These are phyloP conservation scores for Rhizopogon salebrosus DNA, from an alignment of 768 basidiomycete species.

Conservation along the genomic window DNA sequence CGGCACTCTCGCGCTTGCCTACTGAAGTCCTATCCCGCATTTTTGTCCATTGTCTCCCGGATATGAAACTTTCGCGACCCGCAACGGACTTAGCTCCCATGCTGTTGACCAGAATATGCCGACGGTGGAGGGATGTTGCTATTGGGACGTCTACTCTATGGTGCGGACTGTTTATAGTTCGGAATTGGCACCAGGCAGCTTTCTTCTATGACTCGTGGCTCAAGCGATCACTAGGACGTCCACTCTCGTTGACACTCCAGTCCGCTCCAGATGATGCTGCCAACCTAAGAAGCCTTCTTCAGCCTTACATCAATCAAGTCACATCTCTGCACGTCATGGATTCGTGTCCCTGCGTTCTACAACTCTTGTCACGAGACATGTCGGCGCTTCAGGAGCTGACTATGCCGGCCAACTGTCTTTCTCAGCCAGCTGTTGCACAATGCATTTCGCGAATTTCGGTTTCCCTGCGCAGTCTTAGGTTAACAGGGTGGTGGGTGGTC, in stretches of 20 bases:
- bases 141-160: slow-evolving; percentile 39
- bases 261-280: not conserved
- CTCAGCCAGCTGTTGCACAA: slow-evolving; percentile 5
- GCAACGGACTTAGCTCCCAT: slow-evolving; percentile 28
- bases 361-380: slow-evolving; percentile 14
- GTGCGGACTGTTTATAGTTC: slow-evolving; percentile 33
- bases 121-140: slow-evolving; percentile 36
- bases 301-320: slow-evolving; percentile 13
- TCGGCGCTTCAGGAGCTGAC: slow-evolving; percentile 16
- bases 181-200: slow-evolving; percentile 8
- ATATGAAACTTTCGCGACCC: slow-evolving; percentile 20
- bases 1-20: slow-evolving; percentile 35
- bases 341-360: slow-evolving; percentile 9
- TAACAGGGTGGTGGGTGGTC: slow-evolving; percentile 1
- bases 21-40: slow-evolving; percentile 44
- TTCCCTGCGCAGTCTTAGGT: slow-evolving; percentile 9
- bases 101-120: slow-evolving; percentile 36
- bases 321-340: slow-evolving; percentile 5
- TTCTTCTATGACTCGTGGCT: slow-evolving; percentile 8
- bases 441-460: slow-evolving; percentile 4
- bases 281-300: slow-evolving; percentile 9
- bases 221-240: slow-evolving; percentile 12
- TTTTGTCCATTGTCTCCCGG: slow-evolving; percentile 33
- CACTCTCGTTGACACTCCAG: slow-evolving; percentile 18
- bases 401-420: not conserved